Percentiles rank a stretch among this genome's conserved stretches.
phyloP scores from a whole-genome alignment of 257 asterid genomes.

The Ilex asprella region DNA sequence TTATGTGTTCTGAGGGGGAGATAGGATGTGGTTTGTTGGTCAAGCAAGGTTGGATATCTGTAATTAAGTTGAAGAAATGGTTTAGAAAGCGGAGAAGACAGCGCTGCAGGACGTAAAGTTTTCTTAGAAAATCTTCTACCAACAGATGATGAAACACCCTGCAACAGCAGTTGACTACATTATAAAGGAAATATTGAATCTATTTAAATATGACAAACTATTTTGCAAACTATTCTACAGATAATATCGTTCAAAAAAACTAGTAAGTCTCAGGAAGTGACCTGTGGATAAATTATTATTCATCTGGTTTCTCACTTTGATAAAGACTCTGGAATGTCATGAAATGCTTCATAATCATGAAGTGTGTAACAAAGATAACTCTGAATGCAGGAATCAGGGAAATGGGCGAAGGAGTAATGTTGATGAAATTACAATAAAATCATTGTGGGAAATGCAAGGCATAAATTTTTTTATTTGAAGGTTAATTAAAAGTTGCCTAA shows the following conservation, averaged over 20 bases:
- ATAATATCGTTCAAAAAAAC: neutral
- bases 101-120: slow-evolving; percentile 21
- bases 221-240: neutral
- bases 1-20: slow-evolving; percentile 32
- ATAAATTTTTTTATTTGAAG: too few relatives aligned
- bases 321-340: neutral
- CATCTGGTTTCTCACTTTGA: neutral
- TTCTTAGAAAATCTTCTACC: slow-evolving; percentile 23
- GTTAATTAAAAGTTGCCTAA: too few relatives aligned
- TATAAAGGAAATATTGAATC: neutral
- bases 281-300: neutral
- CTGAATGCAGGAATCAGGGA: neutral
- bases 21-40: slow-evolving; percentile 25
- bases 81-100: slow-evolving; percentile 31
- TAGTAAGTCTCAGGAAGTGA: neutral
- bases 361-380: neutral
- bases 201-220: neutral
- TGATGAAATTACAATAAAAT: too few relatives aligned
- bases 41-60: slow-evolving; percentile 20
- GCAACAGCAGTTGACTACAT: slow-evolving; percentile 13
- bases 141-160: slow-evolving; percentile 39
- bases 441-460: too few relatives aligned
- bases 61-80: slow-evolving; percentile 34
- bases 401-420: neutral
- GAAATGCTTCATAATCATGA: neutral